Base-by-base conservation (phyloP, 495 filamentous ascomycete species). In the Lophiotrema nucula region DNA sequence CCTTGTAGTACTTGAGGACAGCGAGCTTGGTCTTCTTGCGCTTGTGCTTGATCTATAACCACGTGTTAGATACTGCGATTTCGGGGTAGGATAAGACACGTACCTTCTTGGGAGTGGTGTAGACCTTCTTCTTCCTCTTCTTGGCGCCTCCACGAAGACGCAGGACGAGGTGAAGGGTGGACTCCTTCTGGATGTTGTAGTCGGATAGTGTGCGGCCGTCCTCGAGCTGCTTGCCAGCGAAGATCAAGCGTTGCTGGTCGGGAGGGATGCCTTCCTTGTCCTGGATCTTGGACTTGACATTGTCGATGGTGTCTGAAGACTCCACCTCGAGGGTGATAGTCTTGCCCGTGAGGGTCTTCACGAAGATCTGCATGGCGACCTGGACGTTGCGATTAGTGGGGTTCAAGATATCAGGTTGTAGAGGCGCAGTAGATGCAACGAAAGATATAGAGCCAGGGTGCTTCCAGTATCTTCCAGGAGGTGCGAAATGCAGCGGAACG, bases 21-120 rank as follows among this genome's bases (percentile, higher is more conserved):
- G 93, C 95, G 70, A 98, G 83, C 86, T 98, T 98, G 83, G 88
- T 96, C 91, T 89, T 90, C 88, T 97, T 97, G 81, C 91, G 86
- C 89, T 97, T 98, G 82, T 98, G 93, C 92, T 98, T 98, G 88
- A 98, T 98, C 88, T n/a, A n/a, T n/a, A n/a, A n/a, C n/a, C n/a
- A n/a, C n/a, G n/a, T n/a, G n/a, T n/a, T n/a, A n/a, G n/a, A n/a
- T n/a, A n/a, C n/a, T n/a, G n/a, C n/a, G n/a, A n/a, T n/a, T n/a
- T n/a, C n/a, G n/a, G n/a, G n/a, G n/a, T n/a, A n/a, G n/a, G n/a
- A n/a, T n/a, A n/a, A n/a, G n/a, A n/a, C n/a, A n/a, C n/a, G n/a
- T n/a, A n/a, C n/a, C n/a, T 98, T 98, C 92, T 98, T 98, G 73
- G 93, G 93, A 68, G 95, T 98, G 72, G 89, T 97, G 85, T 98